Conservation (phyloP, 1,284 basidiomycete genomes). For the Austroboletus novae-zelandiae region DNA sequence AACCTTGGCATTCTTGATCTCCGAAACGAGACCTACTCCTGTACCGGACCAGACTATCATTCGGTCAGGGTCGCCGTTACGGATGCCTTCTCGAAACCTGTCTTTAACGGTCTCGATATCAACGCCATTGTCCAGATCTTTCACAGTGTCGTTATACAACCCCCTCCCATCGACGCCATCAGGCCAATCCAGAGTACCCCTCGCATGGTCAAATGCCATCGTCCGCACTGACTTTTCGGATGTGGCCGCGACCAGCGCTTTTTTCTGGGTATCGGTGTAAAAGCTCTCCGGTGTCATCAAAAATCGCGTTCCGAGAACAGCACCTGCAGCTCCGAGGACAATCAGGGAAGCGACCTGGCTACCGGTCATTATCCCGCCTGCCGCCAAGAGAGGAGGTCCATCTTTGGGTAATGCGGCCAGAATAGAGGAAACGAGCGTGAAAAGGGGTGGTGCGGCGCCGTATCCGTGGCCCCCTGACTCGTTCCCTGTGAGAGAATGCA, state of each 20-base stretch:
- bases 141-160: slow-evolving; percentile 46
- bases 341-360: slow-evolving; percentile 63
- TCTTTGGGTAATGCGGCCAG: slow-evolving; percentile 41
- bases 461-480: slow-evolving; percentile 77
- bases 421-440: slow-evolving; percentile 58
- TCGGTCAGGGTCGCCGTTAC: slow-evolving; percentile 45
- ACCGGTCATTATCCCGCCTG: slow-evolving; percentile 54
- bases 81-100: slow-evolving; percentile 44
- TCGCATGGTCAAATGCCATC: slow-evolving; percentile 62
- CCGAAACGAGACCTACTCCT: slow-evolving; percentile 58
- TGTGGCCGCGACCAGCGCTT: slow-evolving; percentile 51
- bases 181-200: slow-evolving; percentile 65
- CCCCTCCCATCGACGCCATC: slow-evolving; percentile 58
- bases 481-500: slow-evolving; percentile 45
- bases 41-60: slow-evolving; percentile 70
- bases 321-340: slow-evolving; percentile 63
- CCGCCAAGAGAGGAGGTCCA: slow-evolving; percentile 56
- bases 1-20: slow-evolving; percentile 58
- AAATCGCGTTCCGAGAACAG: slow-evolving; percentile 71
- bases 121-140: slow-evolving; percentile 54
- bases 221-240: slow-evolving; percentile 55
- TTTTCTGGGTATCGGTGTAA: slow-evolving; percentile 56
- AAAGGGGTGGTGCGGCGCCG: slow-evolving; percentile 51
- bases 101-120: slow-evolving; percentile 43
- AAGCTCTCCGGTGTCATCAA: slow-evolving; percentile 62